A percentile compares a stretch with the other conserved stretches of the same genome.
Conservation (phyloP, 768 basidiomycete species). For the Crassisporium funariophilum region DNA sequence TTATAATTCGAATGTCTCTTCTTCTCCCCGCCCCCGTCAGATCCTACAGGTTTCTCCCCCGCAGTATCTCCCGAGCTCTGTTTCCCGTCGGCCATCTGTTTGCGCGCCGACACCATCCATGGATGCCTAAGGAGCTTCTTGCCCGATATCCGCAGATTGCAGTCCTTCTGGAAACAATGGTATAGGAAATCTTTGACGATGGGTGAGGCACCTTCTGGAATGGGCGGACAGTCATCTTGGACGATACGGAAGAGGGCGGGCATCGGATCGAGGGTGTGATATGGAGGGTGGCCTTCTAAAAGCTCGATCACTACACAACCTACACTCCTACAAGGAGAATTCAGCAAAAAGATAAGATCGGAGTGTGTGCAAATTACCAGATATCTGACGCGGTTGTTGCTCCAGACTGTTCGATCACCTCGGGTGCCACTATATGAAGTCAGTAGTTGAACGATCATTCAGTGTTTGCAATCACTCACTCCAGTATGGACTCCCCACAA, state of each 20-base stretch:
- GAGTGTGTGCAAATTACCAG: conserved; percentile 44
- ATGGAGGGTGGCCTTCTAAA: conserved; percentile 88
- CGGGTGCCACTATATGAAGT: conserved; percentile 81
- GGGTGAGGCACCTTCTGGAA: conserved; percentile 93
- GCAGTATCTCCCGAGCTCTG: conserved; percentile 28
- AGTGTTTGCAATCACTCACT: conserved; percentile 53
- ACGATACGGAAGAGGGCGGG: conserved; percentile 98
- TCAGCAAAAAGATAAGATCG: conserved; percentile 1
- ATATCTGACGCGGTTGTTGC: conserved; percentile 98
- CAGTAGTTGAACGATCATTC: conserved; percentile 1
- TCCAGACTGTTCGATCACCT: conserved; percentile 97
- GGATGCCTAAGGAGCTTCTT: conserved; percentile 91
- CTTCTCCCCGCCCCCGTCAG: conserved; percentile 38
- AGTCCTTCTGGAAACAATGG: conserved; percentile 98
- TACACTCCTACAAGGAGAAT: conserved; percentile 61
- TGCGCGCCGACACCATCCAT: conserved; percentile 91
- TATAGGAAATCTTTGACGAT: conserved; percentile 96
- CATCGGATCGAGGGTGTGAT: conserved; percentile 96
- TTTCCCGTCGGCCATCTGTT: conserved; percentile 59
- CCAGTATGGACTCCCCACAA: conserved; percentile 99
- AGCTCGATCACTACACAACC: conserved; percentile 99
- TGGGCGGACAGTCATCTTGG: conserved; percentile 95
- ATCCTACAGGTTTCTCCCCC: conserved; percentile 36
- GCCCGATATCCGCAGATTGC: conserved; percentile 90
- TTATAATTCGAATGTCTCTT: conserved; percentile 76